Evolutionary conservation across 108 stramenopile species (phyloP).

Genomic region (Cyclostephanos invisitatus): DNA sequence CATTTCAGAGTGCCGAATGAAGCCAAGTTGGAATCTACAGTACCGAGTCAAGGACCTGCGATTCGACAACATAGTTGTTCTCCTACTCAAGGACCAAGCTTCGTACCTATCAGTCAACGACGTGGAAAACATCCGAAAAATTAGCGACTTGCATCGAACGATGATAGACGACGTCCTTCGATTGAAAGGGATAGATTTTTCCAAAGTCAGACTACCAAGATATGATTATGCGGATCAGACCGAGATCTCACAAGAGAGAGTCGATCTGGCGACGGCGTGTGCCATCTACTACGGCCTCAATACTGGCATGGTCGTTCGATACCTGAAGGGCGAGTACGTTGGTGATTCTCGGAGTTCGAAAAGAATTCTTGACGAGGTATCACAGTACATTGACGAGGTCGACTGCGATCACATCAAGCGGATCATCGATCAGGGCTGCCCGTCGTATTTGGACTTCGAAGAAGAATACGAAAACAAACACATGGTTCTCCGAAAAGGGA

Average conservation of each 20-base stretch:
- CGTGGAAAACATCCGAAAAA: too few relatives aligned
- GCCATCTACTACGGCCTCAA: neutral
- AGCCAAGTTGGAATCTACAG: too few relatives aligned
- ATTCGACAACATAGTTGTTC: too few relatives aligned
- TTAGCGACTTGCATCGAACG: too few relatives aligned
- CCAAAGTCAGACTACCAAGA: neutral
- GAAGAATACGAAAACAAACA: neutral
- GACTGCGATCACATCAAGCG: neutral
- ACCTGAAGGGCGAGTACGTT: conserved; percentile 3
- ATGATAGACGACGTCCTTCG: neutral
- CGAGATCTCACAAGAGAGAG: neutral
- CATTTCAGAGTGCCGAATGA: too few relatives aligned
- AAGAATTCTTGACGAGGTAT: neutral
- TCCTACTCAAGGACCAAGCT: too few relatives aligned
- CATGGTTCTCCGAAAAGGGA: conserved; percentile 1
- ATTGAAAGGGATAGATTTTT: neutral
- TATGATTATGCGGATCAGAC: neutral
- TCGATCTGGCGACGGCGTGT: neutral
- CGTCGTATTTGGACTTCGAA: neutral
- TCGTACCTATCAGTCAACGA: too few relatives aligned
- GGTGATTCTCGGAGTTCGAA: neutral
- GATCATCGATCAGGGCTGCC: neutral
- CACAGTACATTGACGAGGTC: neutral
- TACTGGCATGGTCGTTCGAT: too few relatives aligned
- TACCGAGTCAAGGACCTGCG: too few relatives aligned